Conservation (phyloP, 202 grass and related monocot genomes). For the Tripidium arundinaceum region DNA sequence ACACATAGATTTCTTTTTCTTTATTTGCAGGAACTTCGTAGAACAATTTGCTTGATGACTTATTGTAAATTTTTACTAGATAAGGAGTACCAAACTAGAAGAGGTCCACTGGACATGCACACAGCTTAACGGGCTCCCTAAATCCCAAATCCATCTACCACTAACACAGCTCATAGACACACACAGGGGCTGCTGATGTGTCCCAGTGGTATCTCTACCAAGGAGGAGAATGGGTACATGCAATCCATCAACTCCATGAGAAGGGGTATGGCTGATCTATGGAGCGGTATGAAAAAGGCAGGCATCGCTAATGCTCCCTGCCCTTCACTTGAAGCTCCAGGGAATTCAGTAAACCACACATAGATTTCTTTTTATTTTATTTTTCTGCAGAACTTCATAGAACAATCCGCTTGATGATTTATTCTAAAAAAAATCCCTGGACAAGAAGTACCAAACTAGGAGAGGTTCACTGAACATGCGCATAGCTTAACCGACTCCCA, state of each 20-base stretch:
- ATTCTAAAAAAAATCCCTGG: not conserved
- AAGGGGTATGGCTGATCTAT: not conserved
- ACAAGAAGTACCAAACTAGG: not conserved
- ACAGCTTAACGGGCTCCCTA: no score
- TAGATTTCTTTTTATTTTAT: no score
- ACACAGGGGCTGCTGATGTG: not conserved
- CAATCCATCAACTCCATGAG: not conserved
- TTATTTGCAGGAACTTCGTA: no score
- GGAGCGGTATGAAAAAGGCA: slow-evolving; percentile 66
- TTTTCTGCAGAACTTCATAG: not conserved
- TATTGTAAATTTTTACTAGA: no score
- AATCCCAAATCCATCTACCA: no score
- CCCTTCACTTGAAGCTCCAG: slow-evolving; percentile 88
- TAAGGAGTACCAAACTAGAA: no score
- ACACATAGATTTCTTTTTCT: no score
- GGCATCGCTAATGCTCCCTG: slow-evolving; percentile 46
- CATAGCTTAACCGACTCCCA: not conserved
- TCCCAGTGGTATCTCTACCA: not conserved
- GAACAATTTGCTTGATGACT: no score
- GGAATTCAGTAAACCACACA: not conserved
- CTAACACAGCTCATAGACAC: not conserved
- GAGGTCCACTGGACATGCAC: no score
- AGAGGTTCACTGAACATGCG: not conserved
- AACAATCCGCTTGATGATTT: not conserved
- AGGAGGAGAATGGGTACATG: not conserved